phyloP scores from a whole-genome alignment of 768 basidiomycete species.

The Leccinum arenicola region DNA sequence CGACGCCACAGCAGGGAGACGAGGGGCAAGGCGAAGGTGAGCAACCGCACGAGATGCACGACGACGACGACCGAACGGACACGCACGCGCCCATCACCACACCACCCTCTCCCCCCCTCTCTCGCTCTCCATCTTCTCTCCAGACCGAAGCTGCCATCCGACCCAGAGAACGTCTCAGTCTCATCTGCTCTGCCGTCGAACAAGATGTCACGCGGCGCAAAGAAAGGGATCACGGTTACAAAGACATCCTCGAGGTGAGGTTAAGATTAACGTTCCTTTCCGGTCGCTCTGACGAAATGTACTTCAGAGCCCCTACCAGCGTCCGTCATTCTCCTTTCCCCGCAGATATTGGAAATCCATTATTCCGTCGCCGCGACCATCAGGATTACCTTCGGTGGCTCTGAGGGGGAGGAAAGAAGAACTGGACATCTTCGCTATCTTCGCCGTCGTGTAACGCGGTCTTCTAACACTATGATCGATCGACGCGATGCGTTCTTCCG shows the following conservation, averaged over 20 bases:
- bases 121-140: slow-evolving; percentile 23
- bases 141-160: slow-evolving; percentile 49
- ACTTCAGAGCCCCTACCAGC: slow-evolving; percentile 67
- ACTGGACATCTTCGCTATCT: slow-evolving; percentile 34
- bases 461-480: slow-evolving; percentile 76
- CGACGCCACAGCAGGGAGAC: too few species aligned
- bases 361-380: slow-evolving; percentile 36
- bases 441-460: slow-evolving; percentile 78
- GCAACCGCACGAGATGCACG: too few species aligned
- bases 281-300: slow-evolving; percentile 4
- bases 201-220: slow-evolving; percentile 62
- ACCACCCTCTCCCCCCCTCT: too few species aligned
- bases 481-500: slow-evolving; percentile 46
- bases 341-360: slow-evolving; percentile 69
- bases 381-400: slow-evolving; percentile 31
- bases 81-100: too few species aligned
- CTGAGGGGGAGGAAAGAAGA: slow-evolving; percentile 20
- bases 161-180: slow-evolving; percentile 62
- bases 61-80: too few species aligned
- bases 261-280: background rate
- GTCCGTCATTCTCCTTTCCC: slow-evolving; percentile 52
- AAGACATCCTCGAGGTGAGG: slow-evolving; percentile 80
- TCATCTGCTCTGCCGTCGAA: slow-evolving; percentile 54
- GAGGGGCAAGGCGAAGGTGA: too few species aligned
- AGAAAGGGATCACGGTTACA: slow-evolving; percentile 79